A percentile compares a stretch with the other conserved stretches of the same genome.
Evolutionary conservation across 1,284 basidiomycete genomes (phyloP).

Genomic region (Paramarasmius palmivorus): DNA sequence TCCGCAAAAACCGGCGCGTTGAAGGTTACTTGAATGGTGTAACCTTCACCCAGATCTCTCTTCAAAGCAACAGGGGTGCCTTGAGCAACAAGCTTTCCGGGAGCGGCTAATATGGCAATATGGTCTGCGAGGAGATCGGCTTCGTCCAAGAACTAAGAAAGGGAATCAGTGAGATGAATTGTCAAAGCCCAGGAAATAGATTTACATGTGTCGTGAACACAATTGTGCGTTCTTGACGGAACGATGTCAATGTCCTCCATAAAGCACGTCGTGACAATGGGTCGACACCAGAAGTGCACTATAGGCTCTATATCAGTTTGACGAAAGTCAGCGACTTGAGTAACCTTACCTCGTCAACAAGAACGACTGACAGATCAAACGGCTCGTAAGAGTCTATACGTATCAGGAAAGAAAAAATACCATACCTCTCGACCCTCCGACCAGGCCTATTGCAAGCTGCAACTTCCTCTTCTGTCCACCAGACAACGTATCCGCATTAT

Average conservation of each 20-base stretch:
- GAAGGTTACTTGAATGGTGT: slow-evolving; percentile 59
- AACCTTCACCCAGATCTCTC: slow-evolving; percentile 70
- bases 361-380: slow-evolving; percentile 47
- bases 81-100: slow-evolving; percentile 72
- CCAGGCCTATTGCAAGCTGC: slow-evolving; percentile 75
- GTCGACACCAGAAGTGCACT: slow-evolving; percentile 81
- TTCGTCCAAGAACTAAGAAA: slow-evolving; percentile 71
- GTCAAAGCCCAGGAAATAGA: slow-evolving; percentile 13
- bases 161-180: slow-evolving; percentile 8
- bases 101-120: slow-evolving; percentile 74
- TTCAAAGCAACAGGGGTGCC: slow-evolving; percentile 77
- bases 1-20: slow-evolving; percentile 20
- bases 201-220: slow-evolving; percentile 71
- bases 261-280: slow-evolving; percentile 76
- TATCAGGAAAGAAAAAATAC: slow-evolving; percentile 3
- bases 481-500: slow-evolving; percentile 65
- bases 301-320: not conserved
- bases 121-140: slow-evolving; percentile 77
- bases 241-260: slow-evolving; percentile 71
- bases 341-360: slow-evolving; percentile 61
- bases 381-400: slow-evolving; percentile 2
- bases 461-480: slow-evolving; percentile 85
- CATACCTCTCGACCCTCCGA: slow-evolving; percentile 71
- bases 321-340: not conserved
- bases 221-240: slow-evolving; percentile 65